Conservation (phyloP, 352 stramenopile species). For the Thalassiosira livingstoniorum region DNA sequence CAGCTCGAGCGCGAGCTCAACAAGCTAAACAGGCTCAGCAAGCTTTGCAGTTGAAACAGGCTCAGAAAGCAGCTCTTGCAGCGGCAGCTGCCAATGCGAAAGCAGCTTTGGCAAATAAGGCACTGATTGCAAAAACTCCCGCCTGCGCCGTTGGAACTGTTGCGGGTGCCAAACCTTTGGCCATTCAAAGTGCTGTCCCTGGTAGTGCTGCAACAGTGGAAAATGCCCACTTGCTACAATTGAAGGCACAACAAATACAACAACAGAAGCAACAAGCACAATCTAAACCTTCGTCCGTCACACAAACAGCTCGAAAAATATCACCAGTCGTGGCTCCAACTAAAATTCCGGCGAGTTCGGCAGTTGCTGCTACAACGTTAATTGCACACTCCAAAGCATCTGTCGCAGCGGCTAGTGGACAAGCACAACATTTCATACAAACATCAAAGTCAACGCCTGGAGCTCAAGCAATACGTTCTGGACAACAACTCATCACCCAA, state of each 20-base stretch:
- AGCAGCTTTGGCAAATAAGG: no score
- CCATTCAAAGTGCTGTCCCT: no score
- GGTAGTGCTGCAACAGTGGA: no score
- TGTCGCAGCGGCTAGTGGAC: not conserved
- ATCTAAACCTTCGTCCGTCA: not conserved
- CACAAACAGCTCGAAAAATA: not conserved
- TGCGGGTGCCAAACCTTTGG: no score
- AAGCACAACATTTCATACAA: no score
- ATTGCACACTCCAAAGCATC: not conserved
- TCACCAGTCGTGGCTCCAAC: not conserved
- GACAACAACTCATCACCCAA: conserved; percentile 3
- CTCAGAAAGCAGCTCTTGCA: conserved; percentile 5
- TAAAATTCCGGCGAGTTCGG: no score
- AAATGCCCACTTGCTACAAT: no score
- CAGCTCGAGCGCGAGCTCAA: conserved; percentile 23
- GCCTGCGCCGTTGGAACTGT: no score
- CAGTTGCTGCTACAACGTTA: no score
- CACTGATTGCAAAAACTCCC: no score
- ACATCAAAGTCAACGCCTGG: not conserved
- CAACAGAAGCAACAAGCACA: not conserved
- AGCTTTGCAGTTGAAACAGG: conserved; percentile 35
- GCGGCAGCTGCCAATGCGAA: conserved; percentile 7
- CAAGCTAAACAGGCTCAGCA: conserved; percentile 39
- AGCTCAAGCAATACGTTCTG: not conserved
- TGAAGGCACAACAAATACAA: no score